Percentiles rank a stretch among this genome's conserved stretches.
Conservation (phyloP, 2,329 filamentous ascomycete species). For the Tolypocladium pustulatum region DNA sequence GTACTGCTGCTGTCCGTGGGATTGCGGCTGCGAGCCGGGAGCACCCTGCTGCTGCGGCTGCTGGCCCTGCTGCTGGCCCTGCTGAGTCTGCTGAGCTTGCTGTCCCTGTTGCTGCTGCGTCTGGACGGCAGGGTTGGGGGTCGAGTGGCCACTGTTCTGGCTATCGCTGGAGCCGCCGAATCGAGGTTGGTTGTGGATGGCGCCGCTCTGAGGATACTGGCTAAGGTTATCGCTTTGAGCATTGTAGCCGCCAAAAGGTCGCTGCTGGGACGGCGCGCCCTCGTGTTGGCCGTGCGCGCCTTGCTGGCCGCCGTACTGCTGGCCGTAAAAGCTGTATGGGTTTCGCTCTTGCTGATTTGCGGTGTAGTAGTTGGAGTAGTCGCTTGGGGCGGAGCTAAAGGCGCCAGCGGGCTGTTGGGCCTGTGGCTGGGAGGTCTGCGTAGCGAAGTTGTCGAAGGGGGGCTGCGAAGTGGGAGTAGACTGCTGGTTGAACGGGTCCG, state of each 20-base stretch:
- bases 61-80: slow-evolving; percentile 23
- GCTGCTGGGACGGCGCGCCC: slow-evolving; percentile 56
- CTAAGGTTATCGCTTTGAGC: slow-evolving; percentile 52
- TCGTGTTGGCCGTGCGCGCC: slow-evolving; percentile 62
- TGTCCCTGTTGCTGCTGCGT: slow-evolving; percentile 29
- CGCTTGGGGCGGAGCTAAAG: slow-evolving; percentile 64
- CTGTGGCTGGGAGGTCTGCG: slow-evolving; percentile 49
- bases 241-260: slow-evolving; percentile 68
- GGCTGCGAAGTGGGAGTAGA: slow-evolving; percentile 35
- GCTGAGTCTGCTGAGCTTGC: slow-evolving; percentile 31
- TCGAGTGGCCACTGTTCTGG: slow-evolving; percentile 82
- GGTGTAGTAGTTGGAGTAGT: slow-evolving; percentile 81
- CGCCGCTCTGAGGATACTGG: slow-evolving; percentile 65
- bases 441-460: slow-evolving; percentile 52
- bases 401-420: slow-evolving; percentile 50
- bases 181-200: slow-evolving; percentile 42
- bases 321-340: slow-evolving; percentile 70
- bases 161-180: slow-evolving; percentile 53
- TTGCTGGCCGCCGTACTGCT: slow-evolving; percentile 46
- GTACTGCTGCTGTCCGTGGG: slow-evolving; percentile 37
- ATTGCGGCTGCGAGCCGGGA: slow-evolving; percentile 33
- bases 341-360: slow-evolving; percentile 62
- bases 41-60: slow-evolving; percentile 30
- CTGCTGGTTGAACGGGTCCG: slow-evolving; percentile 79
- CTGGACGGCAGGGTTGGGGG: slow-evolving; percentile 66